These are phyloP conservation scores for Mycena epipterygia DNA, from an alignment of 768 basidiomycete species.

Conservation along the genomic window DNA sequence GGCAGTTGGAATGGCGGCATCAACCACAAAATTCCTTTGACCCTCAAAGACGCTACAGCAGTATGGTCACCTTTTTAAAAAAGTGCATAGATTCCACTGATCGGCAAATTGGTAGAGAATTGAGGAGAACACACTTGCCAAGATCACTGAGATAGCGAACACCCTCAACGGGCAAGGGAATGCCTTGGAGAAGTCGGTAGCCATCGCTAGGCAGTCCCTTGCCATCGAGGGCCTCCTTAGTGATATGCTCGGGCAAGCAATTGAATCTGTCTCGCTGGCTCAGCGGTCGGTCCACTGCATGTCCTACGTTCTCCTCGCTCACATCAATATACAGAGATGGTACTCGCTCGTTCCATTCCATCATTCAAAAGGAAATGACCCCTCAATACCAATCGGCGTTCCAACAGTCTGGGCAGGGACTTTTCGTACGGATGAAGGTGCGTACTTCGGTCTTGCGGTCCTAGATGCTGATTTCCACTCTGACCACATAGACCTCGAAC, in stretches of 20 bases:
- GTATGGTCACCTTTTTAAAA: neutral
- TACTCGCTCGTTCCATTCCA: constrained; percentile 1
- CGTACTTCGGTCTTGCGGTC: neutral
- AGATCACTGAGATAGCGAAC: neutral
- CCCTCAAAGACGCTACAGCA: neutral
- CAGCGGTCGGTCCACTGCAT: constrained; percentile 10
- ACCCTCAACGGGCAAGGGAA: neutral
- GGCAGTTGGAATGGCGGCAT: constrained; percentile 2
- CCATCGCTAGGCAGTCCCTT: neutral
- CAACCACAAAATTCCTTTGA: constrained; percentile 13
- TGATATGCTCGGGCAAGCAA: neutral
- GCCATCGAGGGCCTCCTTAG: neutral
- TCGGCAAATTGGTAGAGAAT: neutral
- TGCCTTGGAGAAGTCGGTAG: neutral
- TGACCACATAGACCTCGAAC: neutral
- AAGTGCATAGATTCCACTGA: neutral
- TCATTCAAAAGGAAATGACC: neutral
- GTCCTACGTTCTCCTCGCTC: neutral
- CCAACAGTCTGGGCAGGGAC: neutral
- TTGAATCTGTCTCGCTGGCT: neutral
- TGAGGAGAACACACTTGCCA: neutral
- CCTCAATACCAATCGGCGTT: neutral
- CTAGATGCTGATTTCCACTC: neutral
- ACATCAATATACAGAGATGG: constrained; percentile 8
- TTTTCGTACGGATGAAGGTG: constrained; percentile 12